Conservation (phyloP, 2,329 filamentous ascomycete species). For the Aspergillus neoniger region DNA sequence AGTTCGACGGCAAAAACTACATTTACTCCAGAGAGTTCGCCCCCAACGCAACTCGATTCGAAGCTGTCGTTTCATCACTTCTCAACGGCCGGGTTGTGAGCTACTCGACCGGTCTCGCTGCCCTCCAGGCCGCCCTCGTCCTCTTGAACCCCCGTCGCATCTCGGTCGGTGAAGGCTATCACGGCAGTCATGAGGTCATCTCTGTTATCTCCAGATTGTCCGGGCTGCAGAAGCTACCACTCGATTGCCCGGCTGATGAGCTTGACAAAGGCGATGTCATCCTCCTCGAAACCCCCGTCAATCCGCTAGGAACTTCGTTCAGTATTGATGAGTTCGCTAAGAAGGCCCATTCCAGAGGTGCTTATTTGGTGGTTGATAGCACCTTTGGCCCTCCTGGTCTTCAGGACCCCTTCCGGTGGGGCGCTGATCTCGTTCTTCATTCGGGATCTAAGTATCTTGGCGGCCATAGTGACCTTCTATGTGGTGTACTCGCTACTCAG, state of each 20-base stretch:
- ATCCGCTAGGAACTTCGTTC: slow-evolving; percentile 81
- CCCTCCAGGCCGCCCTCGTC: slow-evolving; percentile 83
- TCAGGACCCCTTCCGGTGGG: slow-evolving; percentile 78
- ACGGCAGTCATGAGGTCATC: slow-evolving; percentile 91
- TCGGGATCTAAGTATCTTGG: slow-evolving; percentile 95
- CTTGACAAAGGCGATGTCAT: slow-evolving; percentile 79
- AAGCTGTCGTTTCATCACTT: slow-evolving; percentile 76
- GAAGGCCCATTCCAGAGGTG: slow-evolving; percentile 70
- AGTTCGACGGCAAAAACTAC: slow-evolving; percentile 50
- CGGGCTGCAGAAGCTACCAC: slow-evolving; percentile 70
- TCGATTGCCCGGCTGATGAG: slow-evolving; percentile 67
- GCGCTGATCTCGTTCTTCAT: slow-evolving; percentile 88
- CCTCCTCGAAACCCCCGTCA: slow-evolving; percentile 90
- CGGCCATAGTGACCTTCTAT: slow-evolving; percentile 90
- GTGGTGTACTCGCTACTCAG: slow-evolving; percentile 75
- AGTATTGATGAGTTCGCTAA: slow-evolving; percentile 71
- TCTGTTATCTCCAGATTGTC: slow-evolving; percentile 71
- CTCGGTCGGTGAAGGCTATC: slow-evolving; percentile 82
- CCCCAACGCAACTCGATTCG: slow-evolving; percentile 81
- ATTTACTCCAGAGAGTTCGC: slow-evolving; percentile 81
- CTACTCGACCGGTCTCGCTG: slow-evolving; percentile 80
- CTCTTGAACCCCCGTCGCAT: slow-evolving; percentile 79
- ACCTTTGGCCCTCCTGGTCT: slow-evolving; percentile 92
- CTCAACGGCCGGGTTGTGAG: slow-evolving; percentile 66
- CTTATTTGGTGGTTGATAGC: slow-evolving; percentile 81